A percentile compares a stretch with the other conserved stretches of the same genome.
Evolutionary conservation across 2,329 filamentous ascomycete genomes (phyloP).

Genomic region (Metarhizium guizhouense): DNA sequence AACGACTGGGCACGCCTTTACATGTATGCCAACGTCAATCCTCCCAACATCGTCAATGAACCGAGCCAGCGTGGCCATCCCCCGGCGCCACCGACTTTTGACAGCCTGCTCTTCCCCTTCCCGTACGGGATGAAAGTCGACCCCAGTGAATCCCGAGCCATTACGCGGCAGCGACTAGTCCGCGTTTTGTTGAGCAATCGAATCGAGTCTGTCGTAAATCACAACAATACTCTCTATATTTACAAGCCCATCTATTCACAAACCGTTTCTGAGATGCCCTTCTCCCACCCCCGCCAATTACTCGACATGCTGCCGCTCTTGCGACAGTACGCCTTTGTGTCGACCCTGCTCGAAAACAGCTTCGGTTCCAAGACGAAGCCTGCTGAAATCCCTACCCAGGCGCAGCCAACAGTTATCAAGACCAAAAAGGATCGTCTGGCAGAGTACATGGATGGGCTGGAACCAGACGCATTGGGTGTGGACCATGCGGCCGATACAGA

Average conservation of each 20-base stretch:
- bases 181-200: slow-evolving; percentile 27
- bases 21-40: slow-evolving; percentile 41
- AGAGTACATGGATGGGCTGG: slow-evolving; percentile 18
- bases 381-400: slow-evolving; percentile 1
- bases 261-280: slow-evolving; percentile 58
- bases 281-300: slow-evolving; percentile 70
- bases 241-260: slow-evolving; percentile 66
- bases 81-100: slow-evolving; percentile 38
- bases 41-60: slow-evolving; percentile 26
- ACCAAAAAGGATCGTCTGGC: slow-evolving; percentile 24
- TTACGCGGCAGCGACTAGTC: slow-evolving; percentile 40
- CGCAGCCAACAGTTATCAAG: slow-evolving; percentile 3
- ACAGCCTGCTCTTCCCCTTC: slow-evolving; percentile 49
- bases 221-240: slow-evolving; percentile 56
- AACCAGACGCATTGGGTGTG: not conserved
- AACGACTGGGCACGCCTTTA: slow-evolving; percentile 55
- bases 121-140: slow-evolving; percentile 39
- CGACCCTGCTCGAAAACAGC: slow-evolving; percentile 52
- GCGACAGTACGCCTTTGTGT: slow-evolving; percentile 66
- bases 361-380: slow-evolving; percentile 35
- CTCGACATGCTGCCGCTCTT: slow-evolving; percentile 64
- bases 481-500: slow-evolving; percentile 12
- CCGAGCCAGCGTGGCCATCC: slow-evolving; percentile 18
- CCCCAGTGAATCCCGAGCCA: slow-evolving; percentile 47
- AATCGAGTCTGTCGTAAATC: slow-evolving; percentile 24